Evolutionary conservation across 2,329 filamentous ascomycete species (phyloP), one percentile per base, ranked within the genome.

Genomic region (Aspergillus ochraceoroseus): DNA sequence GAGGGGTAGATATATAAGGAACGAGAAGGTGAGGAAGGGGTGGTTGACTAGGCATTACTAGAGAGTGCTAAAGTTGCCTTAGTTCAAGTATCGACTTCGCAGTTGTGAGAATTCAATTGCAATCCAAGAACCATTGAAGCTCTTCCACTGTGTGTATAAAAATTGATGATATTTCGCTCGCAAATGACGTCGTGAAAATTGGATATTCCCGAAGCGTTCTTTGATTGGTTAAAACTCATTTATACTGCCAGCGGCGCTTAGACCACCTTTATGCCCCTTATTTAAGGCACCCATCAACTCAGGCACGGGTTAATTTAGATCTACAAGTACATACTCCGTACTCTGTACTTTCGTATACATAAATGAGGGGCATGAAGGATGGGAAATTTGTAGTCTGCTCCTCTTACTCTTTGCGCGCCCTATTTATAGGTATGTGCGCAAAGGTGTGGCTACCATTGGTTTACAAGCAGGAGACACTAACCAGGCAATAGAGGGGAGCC

Each of bases 1-100:
- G 56, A 23, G 61, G 55, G 29, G 56, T 55, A 38, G 58, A 58
- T 46, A 66, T 46, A 55, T 68, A 67, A 28, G 63, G 53, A 20
- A 54, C 48, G 44, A 70, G 58, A 38, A 66, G 58, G 43, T 57
- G 64, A 38, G 66, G 66, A 43, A 70, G 61, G 34, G 62, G 55
- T 32, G 60, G 60, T 57, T 64, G 61, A 39, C 59, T 55, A 14
- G 64, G 65, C 66, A 68, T 67, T 28, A 26, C 51, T 36, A 33
- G 31, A 37, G 8, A 6, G 15, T 11, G 17, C 4, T 7, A 27
- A 7, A 5, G n/a, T n/a, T n/a, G n/a, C n/a, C n/a, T n/a, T n/a
- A n/a, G 20, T 20, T 22, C 22, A 32, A 7, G 20, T 12, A 33
- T 15, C 13, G 13, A 38, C n/a, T 6, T 29, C n/a, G 7, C 12